Percentiles rank a stretch among this genome's conserved stretches.
Evolutionary conservation across 2,329 filamentous ascomycete genomes (phyloP).

Genomic region (Aspergillus sergii): DNA sequence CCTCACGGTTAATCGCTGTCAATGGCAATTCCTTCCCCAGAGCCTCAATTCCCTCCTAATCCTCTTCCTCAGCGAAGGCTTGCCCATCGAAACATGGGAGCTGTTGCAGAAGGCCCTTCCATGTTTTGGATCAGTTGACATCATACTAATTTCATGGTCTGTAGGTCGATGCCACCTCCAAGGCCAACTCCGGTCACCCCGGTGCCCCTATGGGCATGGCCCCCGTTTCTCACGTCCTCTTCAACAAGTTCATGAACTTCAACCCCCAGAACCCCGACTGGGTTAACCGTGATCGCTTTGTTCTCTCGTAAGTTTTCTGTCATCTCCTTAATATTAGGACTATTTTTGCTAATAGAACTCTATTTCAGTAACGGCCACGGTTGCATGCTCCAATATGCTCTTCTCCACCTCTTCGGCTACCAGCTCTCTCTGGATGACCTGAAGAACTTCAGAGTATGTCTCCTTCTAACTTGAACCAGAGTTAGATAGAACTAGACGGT

Average conservation of each 20-base stretch:
- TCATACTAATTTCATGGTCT: slow-evolving; percentile 16
- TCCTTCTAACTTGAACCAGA: neutral
- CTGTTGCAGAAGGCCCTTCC: neutral
- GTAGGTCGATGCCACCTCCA: slow-evolving; percentile 94
- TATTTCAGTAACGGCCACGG: slow-evolving; percentile 85
- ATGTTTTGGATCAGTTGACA: neutral
- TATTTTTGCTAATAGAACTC: slow-evolving; percentile 12
- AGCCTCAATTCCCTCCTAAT: neutral
- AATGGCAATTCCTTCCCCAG: neutral
- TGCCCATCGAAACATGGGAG: neutral
- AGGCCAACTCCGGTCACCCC: slow-evolving; percentile 97
- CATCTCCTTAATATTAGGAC: neutral
- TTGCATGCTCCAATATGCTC: slow-evolving; percentile 99
- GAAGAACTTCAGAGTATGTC: slow-evolving; percentile 91
- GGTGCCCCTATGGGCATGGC: slow-evolving; percentile 98
- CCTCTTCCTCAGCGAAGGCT: neutral
- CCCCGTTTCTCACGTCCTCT: slow-evolving; percentile 92
- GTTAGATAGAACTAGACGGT: neutral
- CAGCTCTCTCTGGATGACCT: slow-evolving; percentile 83
- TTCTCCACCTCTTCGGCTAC: slow-evolving; percentile 96
- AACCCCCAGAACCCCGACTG: slow-evolving; percentile 99
- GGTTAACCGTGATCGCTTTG: slow-evolving; percentile 97
- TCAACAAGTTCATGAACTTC: slow-evolving; percentile 99
- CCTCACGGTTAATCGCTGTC: neutral
- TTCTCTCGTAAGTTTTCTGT: slow-evolving; percentile 78